Evolutionary conservation across 768 basidiomycete genomes (phyloP).

Genomic region (Boletus pseudopeckii): DNA sequence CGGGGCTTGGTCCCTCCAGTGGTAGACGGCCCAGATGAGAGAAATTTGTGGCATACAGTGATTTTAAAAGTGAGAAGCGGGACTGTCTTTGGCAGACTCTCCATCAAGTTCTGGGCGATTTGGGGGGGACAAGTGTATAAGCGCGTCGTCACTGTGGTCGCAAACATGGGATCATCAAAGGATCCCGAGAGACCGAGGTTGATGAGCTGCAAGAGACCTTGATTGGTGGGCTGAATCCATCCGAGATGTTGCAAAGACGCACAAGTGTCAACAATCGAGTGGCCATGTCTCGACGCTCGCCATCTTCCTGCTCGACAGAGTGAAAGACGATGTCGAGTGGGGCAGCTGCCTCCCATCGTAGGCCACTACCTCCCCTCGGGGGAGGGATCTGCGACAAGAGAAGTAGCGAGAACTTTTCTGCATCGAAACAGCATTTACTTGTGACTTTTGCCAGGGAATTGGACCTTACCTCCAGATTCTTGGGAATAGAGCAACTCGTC

Average conservation of each 20-base stretch:
- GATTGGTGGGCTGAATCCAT: neutral
- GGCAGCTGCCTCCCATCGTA: slow-evolving; percentile 54
- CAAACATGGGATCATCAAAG: slow-evolving; percentile 38
- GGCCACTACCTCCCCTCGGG: slow-evolving; percentile 42
- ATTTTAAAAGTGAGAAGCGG: slow-evolving; percentile 41
- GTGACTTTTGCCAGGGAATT: slow-evolving; percentile 1
- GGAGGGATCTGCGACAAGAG: slow-evolving; percentile 59
- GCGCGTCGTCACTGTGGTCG: slow-evolving; percentile 35
- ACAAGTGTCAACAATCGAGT: slow-evolving; percentile 34
- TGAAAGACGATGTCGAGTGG: slow-evolving; percentile 48
- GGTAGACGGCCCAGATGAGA: slow-evolving; percentile 25
- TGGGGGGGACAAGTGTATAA: slow-evolving; percentile 30
- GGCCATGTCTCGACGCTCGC: slow-evolving; percentile 33
- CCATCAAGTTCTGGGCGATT: slow-evolving; percentile 35
- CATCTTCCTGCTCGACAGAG: slow-evolving; percentile 33
- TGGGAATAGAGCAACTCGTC: slow-evolving; percentile 46
- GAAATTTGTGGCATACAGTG: slow-evolving; percentile 39
- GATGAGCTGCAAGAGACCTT: slow-evolving; percentile 33
- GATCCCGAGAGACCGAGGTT: slow-evolving; percentile 37
- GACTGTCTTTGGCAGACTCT: slow-evolving; percentile 34
- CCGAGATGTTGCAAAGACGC: slow-evolving; percentile 3
- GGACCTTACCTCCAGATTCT: slow-evolving; percentile 25
- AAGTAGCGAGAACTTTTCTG: slow-evolving; percentile 48
- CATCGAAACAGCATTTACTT: slow-evolving; percentile 5
- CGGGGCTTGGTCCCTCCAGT: slow-evolving; percentile 21